Percentiles rank a stretch among this genome's conserved stretches.
Conservation (phyloP, 2,329 filamentous ascomycete species). For the Fusarium anthophilum region DNA sequence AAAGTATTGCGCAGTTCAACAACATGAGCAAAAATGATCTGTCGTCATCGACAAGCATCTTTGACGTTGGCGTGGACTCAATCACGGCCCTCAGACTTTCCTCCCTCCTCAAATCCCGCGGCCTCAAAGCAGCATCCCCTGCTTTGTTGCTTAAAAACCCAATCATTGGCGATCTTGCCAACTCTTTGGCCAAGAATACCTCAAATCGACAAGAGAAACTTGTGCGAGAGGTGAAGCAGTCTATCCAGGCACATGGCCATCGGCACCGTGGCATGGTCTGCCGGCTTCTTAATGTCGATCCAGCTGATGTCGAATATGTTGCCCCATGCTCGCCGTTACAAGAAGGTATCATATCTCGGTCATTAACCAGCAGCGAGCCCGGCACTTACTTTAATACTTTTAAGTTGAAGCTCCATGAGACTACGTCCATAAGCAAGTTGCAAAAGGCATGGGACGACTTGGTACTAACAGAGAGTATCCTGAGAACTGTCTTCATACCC, state of each 20-base stretch:
- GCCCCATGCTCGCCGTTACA: constrained; percentile 87
- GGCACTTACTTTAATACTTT: constrained; percentile 84
- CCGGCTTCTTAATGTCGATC: constrained; percentile 59
- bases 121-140: constrained; percentile 69
- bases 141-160: constrained; percentile 74
- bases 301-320: constrained; percentile 73
- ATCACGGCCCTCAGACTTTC: constrained; percentile 82
- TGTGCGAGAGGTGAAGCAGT: constrained; percentile 64
- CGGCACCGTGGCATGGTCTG: constrained; percentile 64
- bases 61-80: constrained; percentile 88
- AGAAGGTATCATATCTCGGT: constrained; percentile 83
- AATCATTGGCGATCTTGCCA: constrained; percentile 58
- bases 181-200: constrained; percentile 43
- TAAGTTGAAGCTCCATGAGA: constrained; percentile 60
- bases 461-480: constrained; percentile 64
- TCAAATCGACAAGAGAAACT: constrained; percentile 27
- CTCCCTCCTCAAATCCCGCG: constrained; percentile 68
- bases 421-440: constrained; percentile 59
- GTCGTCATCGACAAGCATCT: constrained; percentile 71
- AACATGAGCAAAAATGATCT: constrained; percentile 56
- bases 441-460: constrained; percentile 66
- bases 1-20: constrained; percentile 64
- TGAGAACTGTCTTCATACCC: constrained; percentile 77
- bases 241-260: constrained; percentile 71
- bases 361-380: constrained; percentile 61